A percentile compares a stretch with the other conserved stretches of the same genome.
These are phyloP conservation scores for Penicillium crustosum DNA, from an alignment of 2,329 filamentous ascomycete genomes.

Conservation along the genomic window DNA sequence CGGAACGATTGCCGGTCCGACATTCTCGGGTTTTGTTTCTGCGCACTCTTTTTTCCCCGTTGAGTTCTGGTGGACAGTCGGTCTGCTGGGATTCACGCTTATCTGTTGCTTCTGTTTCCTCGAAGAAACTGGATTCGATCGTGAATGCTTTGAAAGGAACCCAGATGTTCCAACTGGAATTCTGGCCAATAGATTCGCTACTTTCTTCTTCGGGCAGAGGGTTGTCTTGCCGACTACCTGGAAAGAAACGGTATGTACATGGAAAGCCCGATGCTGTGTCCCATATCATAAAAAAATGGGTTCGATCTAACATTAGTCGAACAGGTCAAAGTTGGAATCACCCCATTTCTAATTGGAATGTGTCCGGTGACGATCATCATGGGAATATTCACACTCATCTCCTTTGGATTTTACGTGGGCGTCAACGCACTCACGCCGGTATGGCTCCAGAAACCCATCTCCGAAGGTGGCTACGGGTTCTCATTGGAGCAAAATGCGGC, in stretches of 20 bases:
- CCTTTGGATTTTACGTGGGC: slow-evolving; percentile 38
- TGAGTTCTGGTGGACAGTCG: slow-evolving; percentile 49
- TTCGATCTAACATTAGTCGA: not conserved
- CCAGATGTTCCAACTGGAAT: slow-evolving; percentile 18
- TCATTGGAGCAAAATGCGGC: slow-evolving; percentile 41
- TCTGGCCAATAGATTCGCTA: slow-evolving; percentile 27
- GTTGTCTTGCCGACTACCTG: slow-evolving; percentile 25
- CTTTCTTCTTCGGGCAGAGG: slow-evolving; percentile 28
- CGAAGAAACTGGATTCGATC: slow-evolving; percentile 43
- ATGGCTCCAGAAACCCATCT: slow-evolving; percentile 42
- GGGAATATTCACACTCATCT: slow-evolving; percentile 39
- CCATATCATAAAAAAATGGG: not conserved
- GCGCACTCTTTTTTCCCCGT: slow-evolving; percentile 37
- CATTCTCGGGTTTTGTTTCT: slow-evolving; percentile 44
- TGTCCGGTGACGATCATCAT: slow-evolving; percentile 42
- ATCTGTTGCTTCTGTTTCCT: slow-evolving; percentile 41
- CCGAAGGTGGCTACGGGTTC: slow-evolving; percentile 46
- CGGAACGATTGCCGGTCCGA: slow-evolving; percentile 40
- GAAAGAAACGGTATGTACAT: slow-evolving; percentile 23
- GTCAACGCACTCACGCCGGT: slow-evolving; percentile 38
- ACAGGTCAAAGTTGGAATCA: slow-evolving; percentile 23
- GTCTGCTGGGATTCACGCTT: slow-evolving; percentile 34
- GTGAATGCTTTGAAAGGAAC: slow-evolving; percentile 21
- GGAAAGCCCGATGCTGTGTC: not conserved
- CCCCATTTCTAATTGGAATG: slow-evolving; percentile 30